Base-by-base conservation (phyloP, 2,329 filamentous ascomycete genomes). In the Colletotrichum eleusines region DNA sequence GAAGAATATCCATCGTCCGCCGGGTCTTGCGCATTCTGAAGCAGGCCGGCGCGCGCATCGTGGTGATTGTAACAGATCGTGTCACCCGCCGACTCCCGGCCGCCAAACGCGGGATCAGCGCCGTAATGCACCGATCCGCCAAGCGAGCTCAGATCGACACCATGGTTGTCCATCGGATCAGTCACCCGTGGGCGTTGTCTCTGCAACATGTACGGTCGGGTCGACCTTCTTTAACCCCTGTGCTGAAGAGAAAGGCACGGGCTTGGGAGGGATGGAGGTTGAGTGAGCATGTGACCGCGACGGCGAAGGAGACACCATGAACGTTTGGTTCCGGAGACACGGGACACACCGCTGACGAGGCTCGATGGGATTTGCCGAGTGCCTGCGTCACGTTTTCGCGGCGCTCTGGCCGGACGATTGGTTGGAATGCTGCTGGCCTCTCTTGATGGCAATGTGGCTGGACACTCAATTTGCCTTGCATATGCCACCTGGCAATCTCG, bases 61-160 rank as follows among this genome's bases (percentile, higher is more conserved):
- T 70, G 23, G n/a, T 66, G 55, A 20, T 33, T 38, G 42, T 26
- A 23, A 48, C 38, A n/a, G n/a, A n/a, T 20, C 11, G 44, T 20
- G 9, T 38, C 35, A 9, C n/a, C 44, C 18, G 44, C 12, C 16
- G 42, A 26, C 28, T 53, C 67, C 28, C 53, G 55, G 57, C 55
- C 63, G n/a, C 51, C 63, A 0, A 57, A 66, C 20, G 60, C n/a
- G 23, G 40, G 54, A 61, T 70, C 63, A 55, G 54, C 57, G 57
- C 50, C 26, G 67, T 67, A 53, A 16, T 57, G 67, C 57, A 63
- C 50, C 63, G 67, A 66, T 62, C 68, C 68, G 63, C 68, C 33
- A 57, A 70, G 63, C 42, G 68, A 67, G 42, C 68, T 67, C 40
- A 70, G 57, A 57, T 70, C 68, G 35, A 70, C 66, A 35, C 68